A percentile compares a stretch with the other conserved stretches of the same genome.
Conservation (phyloP, 129 eudicot genomes). For the Chrysanthemum lavandulifolium region DNA sequence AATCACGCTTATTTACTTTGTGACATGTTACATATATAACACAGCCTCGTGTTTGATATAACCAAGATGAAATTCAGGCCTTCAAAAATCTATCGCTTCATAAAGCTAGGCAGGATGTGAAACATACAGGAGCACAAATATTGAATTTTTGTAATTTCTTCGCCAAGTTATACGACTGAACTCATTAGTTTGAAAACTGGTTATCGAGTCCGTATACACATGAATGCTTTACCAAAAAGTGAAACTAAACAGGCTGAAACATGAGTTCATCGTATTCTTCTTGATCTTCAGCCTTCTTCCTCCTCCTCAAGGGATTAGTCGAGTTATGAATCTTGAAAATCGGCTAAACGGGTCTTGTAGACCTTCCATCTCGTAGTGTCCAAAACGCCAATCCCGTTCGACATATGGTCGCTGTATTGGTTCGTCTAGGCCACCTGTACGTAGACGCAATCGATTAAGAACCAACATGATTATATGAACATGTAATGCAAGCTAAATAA, state of each 20-base stretch:
- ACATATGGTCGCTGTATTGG: constrained; percentile 61
- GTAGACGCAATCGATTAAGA: constrained; percentile 5
- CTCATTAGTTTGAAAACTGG: constrained; percentile 1
- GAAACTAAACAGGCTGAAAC: constrained; percentile 40
- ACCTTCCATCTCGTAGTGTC: constrained; percentile 97
- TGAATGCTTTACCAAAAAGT: background rate
- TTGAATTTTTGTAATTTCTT: no score
- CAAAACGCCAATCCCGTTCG: constrained; percentile 90
- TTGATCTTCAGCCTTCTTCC: constrained; percentile 41
- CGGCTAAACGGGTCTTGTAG: constrained; percentile 86
- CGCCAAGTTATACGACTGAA: background rate
- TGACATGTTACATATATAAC: no score
- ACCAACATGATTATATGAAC: background rate
- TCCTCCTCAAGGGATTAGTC: constrained; percentile 39
- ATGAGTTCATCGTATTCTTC: constrained; percentile 47
- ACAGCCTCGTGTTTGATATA: no score
- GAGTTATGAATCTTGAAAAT: constrained; percentile 47
- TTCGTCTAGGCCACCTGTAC: constrained; percentile 88
- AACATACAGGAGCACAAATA: no score
- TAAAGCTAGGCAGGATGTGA: no score
- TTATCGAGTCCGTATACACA: background rate
- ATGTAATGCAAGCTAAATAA: constrained; percentile 15
- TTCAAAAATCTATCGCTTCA: no score
- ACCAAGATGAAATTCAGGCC: no score
- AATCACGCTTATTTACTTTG: no score